Percentiles rank a stretch among this genome's conserved stretches.
Conservation (phyloP, 495 filamentous ascomycete genomes). For the Penicillium paradoxum region DNA sequence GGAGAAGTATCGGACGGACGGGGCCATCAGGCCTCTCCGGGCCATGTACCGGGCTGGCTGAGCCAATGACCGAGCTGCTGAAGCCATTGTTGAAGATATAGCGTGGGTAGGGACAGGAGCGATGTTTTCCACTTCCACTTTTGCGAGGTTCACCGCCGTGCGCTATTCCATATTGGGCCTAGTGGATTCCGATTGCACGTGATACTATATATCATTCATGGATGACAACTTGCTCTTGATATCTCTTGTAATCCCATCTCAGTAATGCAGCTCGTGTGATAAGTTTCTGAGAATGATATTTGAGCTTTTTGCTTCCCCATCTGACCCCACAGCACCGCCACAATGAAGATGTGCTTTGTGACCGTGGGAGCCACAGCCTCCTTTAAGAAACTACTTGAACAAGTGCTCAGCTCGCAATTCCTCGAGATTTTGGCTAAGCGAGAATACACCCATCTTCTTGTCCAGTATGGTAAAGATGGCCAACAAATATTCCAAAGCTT, state of each 20-base stretch:
- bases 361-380: slow-evolving; percentile 89
- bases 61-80: slow-evolving; percentile 35
- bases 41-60: slow-evolving; percentile 30
- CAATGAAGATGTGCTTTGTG: slow-evolving; percentile 61
- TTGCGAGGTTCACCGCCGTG: slow-evolving; percentile 12
- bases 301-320: not conserved
- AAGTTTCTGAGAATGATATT: not conserved
- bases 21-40: slow-evolving; percentile 25
- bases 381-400: slow-evolving; percentile 65
- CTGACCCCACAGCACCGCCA: not conserved
- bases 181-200: not conserved
- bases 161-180: slow-evolving; percentile 11
- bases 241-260: not conserved
- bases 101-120: slow-evolving; percentile 3
- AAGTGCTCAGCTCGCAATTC: slow-evolving; percentile 58
- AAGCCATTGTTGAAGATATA: slow-evolving; percentile 35
- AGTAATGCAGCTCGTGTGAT: not conserved
- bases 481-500: slow-evolving; percentile 41
- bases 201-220: not conserved
- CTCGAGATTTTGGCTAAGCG: slow-evolving; percentile 47
- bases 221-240: not conserved
- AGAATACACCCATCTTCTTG: slow-evolving; percentile 59
- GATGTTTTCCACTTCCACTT: slow-evolving; percentile 22
- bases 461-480: slow-evolving; percentile 72
- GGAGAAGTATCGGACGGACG: slow-evolving; percentile 36